Base-by-base conservation (phyloP, 176 grass and related monocot genomes). In the Cenchrus purpureus region DNA sequence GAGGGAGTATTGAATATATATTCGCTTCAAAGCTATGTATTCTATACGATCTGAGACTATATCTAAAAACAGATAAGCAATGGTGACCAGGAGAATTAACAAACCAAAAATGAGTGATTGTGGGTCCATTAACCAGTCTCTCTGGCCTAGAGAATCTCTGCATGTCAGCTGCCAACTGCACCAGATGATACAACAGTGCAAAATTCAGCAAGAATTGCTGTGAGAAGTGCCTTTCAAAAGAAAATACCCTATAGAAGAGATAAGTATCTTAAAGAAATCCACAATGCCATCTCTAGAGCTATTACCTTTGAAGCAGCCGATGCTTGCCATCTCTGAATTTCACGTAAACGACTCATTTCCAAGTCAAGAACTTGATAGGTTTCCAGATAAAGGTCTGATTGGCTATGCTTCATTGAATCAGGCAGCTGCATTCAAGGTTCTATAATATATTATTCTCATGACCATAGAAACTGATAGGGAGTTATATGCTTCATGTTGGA, bases 261-360 rank as follows among this genome's bases (percentile, higher is more conserved):
- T 22, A 89, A 51, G 63, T 68, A 78, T 76, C 29, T 55, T 22
- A 19, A 78, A 84, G 5, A 42, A 77, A 82, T 42, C 55, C 52
- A 84, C n/a, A 79, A 62, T 62, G 59, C 59, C 9, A 62, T 62
- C 34, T 62, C 34, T 70, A 19, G 57, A 65, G 45, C 12, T 67
- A 65, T 65, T 88, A 98, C 96, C 94, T 98, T 98, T 52, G 96
- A 94, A 89, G 96, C 96, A 87, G 96, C 87, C 82, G 96, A 98
- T 80, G 93, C 89, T 94, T 98, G 96, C 96, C 96, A 98, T 87
- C 96, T 92, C 85, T 98, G 96, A 89, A 98, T 98, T 95, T 98
- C 96, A 69, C 96, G 91, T 84, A 98, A 85, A 71, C 93, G 96
- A 55, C 96, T 98, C 96, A 98, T 98, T 86, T 98, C 96, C 87